These are phyloP conservation scores for Candida tetrigidarum DNA, from an alignment of 1,139 yeast genomes.

Conservation along the genomic window DNA sequence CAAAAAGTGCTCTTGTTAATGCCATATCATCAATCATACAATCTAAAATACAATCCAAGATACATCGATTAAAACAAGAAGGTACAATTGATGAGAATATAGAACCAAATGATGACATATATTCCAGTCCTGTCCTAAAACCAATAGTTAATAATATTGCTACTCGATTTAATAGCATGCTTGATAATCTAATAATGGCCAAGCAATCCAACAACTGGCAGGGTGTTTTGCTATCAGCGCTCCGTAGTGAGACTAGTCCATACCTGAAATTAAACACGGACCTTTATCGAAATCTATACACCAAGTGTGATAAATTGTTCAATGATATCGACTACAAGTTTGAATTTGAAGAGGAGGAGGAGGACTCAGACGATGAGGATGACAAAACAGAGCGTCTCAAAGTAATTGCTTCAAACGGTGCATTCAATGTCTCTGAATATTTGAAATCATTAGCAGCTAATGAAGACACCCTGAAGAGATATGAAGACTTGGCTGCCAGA, in stretches of 20 bases:
- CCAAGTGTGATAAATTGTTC: slow-evolving; percentile 28
- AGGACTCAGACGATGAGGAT: not conserved
- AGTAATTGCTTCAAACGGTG: slow-evolving; percentile 11
- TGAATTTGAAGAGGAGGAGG: slow-evolving; percentile 22
- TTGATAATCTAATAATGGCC: slow-evolving; percentile 13
- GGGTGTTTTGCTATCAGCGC: slow-evolving; percentile 29
- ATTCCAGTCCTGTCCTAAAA: slow-evolving; percentile 5
- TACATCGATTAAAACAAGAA: slow-evolving; percentile 16
- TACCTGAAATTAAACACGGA: slow-evolving; percentile 16
- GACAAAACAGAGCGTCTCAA: too few species aligned
- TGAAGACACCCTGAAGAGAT: slow-evolving; percentile 1
- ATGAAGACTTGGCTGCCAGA: slow-evolving; percentile 7
- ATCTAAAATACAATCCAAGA: slow-evolving; percentile 28
- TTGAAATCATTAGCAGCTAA: slow-evolving; percentile 16
- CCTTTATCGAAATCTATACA: slow-evolving; percentile 19
- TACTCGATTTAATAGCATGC: slow-evolving; percentile 21
- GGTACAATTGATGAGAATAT: slow-evolving; percentile 9
- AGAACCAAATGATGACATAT: slow-evolving; percentile 11
- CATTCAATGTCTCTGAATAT: slow-evolving; percentile 24
- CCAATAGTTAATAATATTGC: slow-evolving; percentile 27
- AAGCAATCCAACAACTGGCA: slow-evolving; percentile 28
- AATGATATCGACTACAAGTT: slow-evolving; percentile 25
- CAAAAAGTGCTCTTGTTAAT: slow-evolving; percentile 35
- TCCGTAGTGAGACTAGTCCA: slow-evolving; percentile 23
- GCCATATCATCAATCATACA: slow-evolving; percentile 46